phyloP scores from a whole-genome alignment of 2,329 filamentous ascomycete species.

The Penicillium sp. region DNA sequence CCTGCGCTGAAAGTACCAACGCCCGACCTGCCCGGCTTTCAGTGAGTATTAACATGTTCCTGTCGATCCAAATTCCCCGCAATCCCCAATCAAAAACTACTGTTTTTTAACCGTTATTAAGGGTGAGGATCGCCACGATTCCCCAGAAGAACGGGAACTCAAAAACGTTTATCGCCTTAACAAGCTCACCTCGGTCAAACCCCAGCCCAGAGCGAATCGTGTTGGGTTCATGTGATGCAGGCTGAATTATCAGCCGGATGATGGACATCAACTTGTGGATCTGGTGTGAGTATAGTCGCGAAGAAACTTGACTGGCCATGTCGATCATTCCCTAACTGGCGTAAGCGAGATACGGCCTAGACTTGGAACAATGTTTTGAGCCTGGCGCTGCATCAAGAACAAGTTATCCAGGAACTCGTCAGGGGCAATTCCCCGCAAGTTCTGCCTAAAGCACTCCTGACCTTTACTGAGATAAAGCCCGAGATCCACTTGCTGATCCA shows the following conservation, averaged over 20 bases:
- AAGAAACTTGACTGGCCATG: constrained; percentile 10
- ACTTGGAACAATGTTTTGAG: not conserved
- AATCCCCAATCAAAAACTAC: not conserved
- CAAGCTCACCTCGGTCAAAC: constrained; percentile 3
- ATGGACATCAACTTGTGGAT: not conserved
- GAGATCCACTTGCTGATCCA: not conserved
- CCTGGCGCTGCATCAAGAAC: not conserved
- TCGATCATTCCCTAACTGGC: constrained; percentile 20
- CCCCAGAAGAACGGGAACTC: not conserved
- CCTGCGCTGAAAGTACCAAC: not conserved
- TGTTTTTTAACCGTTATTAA: not conserved
- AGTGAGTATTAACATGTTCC: not conserved
- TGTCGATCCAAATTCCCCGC: not conserved
- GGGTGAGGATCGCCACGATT: not conserved
- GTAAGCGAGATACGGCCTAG: constrained; percentile 19
- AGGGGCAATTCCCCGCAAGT: constrained; percentile 16
- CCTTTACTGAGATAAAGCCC: not conserved
- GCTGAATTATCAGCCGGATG: not conserved
- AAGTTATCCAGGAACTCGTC: constrained; percentile 9
- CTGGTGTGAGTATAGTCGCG: not conserved
- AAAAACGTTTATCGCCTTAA: not conserved
- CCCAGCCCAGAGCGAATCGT: not conserved
- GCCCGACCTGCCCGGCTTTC: not conserved
- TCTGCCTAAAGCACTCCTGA: not conserved
- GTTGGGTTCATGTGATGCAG: constrained; percentile 7